Evolutionary conservation across 192 early-diverging fungal genomes (phyloP).

Genomic region (Thamnidium elegans): DNA sequence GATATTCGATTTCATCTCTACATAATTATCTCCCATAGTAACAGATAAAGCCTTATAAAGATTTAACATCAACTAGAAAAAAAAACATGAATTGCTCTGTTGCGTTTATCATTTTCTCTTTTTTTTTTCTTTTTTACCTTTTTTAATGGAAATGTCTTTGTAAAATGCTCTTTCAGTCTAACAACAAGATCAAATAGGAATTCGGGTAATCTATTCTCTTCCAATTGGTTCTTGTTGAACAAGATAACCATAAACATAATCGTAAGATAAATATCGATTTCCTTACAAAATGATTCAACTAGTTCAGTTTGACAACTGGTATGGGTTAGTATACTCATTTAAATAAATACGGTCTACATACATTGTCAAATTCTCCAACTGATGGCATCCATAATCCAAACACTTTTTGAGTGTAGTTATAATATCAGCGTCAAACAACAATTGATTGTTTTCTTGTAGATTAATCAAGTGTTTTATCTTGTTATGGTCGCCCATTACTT

Average conservation of each 20-base stretch:
- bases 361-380: constrained; percentile 42
- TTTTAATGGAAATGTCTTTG: constrained; percentile 69
- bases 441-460: constrained; percentile 40
- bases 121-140: constrained; percentile 62
- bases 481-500: neutral
- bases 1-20: constrained; percentile 46
- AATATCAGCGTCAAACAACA: constrained; percentile 56
- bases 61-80: constrained; percentile 47
- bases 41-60: constrained; percentile 66
- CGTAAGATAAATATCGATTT: constrained; percentile 57
- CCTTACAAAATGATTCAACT: neutral
- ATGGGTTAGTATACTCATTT: neutral
- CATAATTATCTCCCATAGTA: constrained; percentile 54
- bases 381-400: constrained; percentile 51
- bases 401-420: constrained; percentile 57
- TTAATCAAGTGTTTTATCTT: neutral
- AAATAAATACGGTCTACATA: constrained; percentile 8
- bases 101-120: too few relatives aligned
- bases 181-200: constrained; percentile 67
- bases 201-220: constrained; percentile 46
- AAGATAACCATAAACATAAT: constrained; percentile 63
- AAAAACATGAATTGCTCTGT: neutral
- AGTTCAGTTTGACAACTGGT: neutral
- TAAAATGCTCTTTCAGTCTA: constrained; percentile 63
- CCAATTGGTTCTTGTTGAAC: constrained; percentile 2